Percentiles rank a stretch among this genome's conserved stretches.
Conservation (phyloP, 768 basidiomycete species). For the Auricularia cornea region DNA sequence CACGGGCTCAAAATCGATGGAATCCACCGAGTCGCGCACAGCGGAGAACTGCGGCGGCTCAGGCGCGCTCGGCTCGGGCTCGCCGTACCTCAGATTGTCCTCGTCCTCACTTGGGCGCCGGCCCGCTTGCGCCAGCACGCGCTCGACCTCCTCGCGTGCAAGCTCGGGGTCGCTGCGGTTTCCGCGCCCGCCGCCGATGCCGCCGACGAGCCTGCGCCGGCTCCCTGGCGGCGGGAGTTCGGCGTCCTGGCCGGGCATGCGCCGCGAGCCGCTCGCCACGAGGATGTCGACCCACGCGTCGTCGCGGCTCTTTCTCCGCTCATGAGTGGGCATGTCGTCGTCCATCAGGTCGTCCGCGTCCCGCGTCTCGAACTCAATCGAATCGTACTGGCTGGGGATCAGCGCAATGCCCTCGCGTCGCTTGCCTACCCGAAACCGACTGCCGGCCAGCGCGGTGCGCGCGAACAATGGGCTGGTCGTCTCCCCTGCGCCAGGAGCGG, state of each 20-base stretch:
- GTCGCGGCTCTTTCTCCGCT: constrained; percentile 38
- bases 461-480: constrained; percentile 5
- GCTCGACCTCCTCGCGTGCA: constrained; percentile 38
- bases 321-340: constrained; percentile 35
- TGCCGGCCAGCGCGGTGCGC: constrained; percentile 15
- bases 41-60: constrained; percentile 21
- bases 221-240: constrained; percentile 16
- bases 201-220: constrained; percentile 1
- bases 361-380: constrained; percentile 76
- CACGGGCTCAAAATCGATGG: constrained; percentile 9
- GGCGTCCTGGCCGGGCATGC: constrained; percentile 51
- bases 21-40: constrained; percentile 7
- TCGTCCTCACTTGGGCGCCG: constrained; percentile 16
- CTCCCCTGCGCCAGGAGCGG: background rate
- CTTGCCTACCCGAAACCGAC: constrained; percentile 46
- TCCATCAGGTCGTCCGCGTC: constrained; percentile 20
- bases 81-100: constrained; percentile 17
- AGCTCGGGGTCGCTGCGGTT: constrained; percentile 55
- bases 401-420: constrained; percentile 31
- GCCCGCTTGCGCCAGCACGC: constrained; percentile 7
- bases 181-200: constrained; percentile 13
- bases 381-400: constrained; percentile 67
- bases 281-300: constrained; percentile 88
- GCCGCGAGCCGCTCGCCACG: constrained; percentile 47
- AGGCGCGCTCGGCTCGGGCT: constrained; percentile 19